Evolutionary conservation across 2,329 filamentous ascomycete species (phyloP).

Genomic region (Immersiporthe knoxdaviesiana): DNA sequence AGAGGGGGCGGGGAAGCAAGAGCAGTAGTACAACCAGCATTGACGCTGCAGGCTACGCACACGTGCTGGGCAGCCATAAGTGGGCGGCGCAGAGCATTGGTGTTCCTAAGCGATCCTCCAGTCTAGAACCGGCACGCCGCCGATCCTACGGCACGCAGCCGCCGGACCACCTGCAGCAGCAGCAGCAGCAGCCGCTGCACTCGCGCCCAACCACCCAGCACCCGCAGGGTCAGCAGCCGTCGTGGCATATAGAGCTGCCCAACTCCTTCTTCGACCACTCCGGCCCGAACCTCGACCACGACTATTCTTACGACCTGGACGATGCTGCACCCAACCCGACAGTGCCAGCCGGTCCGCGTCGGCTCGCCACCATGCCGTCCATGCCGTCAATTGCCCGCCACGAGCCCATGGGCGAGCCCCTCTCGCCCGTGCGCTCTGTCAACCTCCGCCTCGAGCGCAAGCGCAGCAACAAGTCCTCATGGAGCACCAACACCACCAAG

Average conservation of each 20-base stretch:
- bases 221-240: conserved; percentile 30
- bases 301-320: conserved; percentile 53
- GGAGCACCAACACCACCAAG: conserved; percentile 46
- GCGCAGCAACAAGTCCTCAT: conserved; percentile 62
- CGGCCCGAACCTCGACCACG: conserved; percentile 45
- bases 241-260: conserved; percentile 54
- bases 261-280: conserved; percentile 50
- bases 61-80: conserved; percentile 61
- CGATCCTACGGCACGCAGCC: conserved; percentile 36
- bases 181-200: conserved; percentile 27
- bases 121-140: conserved; percentile 69
- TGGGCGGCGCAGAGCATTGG: conserved; percentile 58
- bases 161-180: conserved; percentile 32
- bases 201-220: conserved; percentile 24
- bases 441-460: conserved; percentile 50
- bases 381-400: conserved; percentile 41
- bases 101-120: conserved; percentile 62
- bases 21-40: conserved; percentile 72
- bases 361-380: conserved; percentile 41
- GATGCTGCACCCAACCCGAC: conserved; percentile 87
- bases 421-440: conserved; percentile 38
- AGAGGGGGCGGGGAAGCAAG: conserved; percentile 70
- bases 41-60: conserved; percentile 61
- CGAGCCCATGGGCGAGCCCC: conserved; percentile 40
- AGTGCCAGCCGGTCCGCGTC: conserved; percentile 76